phyloP scores from a whole-genome alignment of 164 flowering plant species.

The Dillenia suffruticosa region DNA sequence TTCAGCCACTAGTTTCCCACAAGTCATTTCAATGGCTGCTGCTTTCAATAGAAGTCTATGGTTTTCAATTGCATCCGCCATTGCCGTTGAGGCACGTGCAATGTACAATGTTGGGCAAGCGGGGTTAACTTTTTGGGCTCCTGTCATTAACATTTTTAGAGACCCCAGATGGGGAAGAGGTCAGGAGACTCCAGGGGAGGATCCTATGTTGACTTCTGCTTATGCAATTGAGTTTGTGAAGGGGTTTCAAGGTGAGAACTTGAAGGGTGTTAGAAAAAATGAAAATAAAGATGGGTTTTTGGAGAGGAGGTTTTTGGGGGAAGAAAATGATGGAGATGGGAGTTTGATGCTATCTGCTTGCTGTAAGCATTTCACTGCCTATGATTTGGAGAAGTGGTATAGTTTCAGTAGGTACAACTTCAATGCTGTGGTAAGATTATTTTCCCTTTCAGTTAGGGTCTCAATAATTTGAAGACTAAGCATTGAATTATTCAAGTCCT shows the following conservation, averaged over 20 bases:
- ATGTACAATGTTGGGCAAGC: conserved; percentile 80
- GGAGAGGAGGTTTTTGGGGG: conserved; percentile 33
- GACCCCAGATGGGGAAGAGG: conserved; percentile 98
- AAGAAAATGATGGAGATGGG: conserved; percentile 16
- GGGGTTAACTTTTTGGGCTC: conserved; percentile 85
- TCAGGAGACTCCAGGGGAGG: conserved; percentile 90
- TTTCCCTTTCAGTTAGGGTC: background rate
- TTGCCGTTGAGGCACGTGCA: conserved; percentile 63
- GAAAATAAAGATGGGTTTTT: conserved; percentile 7
- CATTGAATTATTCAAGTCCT: too few species aligned
- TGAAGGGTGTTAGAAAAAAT: background rate
- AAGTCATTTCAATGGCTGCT: conserved; percentile 55
- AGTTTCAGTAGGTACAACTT: conserved; percentile 65
- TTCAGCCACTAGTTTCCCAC: conserved; percentile 74
- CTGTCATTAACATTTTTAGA: conserved; percentile 70
- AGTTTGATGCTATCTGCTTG: conserved; percentile 87
- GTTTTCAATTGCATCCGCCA: conserved; percentile 43
- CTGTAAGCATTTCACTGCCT: conserved; percentile 91
- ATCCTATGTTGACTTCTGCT: conserved; percentile 61
- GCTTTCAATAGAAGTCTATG: conserved; percentile 63
- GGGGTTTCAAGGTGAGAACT: conserved; percentile 55
- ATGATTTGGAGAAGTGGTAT: conserved; percentile 89
- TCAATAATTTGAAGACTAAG: too few species aligned
- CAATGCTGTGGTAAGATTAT: conserved; percentile 73
- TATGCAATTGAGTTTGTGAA: conserved; percentile 60